Evolutionary conservation across 768 basidiomycete genomes (phyloP), one percentile per base, ranked within the genome.

Genomic region (Xerocomellus chrysenteron): DNA sequence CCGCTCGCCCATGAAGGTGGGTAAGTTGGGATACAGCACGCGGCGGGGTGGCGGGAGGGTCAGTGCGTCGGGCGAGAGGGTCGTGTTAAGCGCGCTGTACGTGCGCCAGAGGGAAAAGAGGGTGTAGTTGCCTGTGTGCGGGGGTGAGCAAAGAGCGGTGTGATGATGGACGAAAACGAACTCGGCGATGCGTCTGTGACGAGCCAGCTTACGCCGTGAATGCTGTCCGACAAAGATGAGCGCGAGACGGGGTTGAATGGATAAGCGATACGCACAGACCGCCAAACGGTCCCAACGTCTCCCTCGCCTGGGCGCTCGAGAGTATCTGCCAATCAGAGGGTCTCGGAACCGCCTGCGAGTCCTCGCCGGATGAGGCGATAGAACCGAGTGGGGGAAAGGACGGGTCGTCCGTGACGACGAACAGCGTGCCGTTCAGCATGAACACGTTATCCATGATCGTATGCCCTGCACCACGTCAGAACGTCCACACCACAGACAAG

Each of bases 401-500:
- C 6, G 79, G 78, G 56, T 85, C 76, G 67, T 93, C 86, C 5
- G 86, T 82, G 36, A 95, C 85, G 56, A 95, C 70, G 69, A 84
- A 91, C 57, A 92, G 80, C 3, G 84, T 83, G 11, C 85, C 85
- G 60, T 88, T 85, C 63, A 81, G 76, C n/a, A 89, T 72, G 64
- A 88, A 82, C n/a, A 92, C 78, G 57, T 91, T 88, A 64, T 94
- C 90, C 54, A 95, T 75, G 43, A 94, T 82, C 1, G 90, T 92
- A 73, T 86, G 91, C 4, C 94, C 94, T 94, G 61, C 36, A 41
- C 33, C 36, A 45, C 12, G 26, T 21, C 21, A 21, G 21, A 28
- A 28, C 26, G 2, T 55, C 51, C 39, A 16, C 46, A 7, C 9
- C 6, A 16, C 16, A 40, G 14, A 55, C 9, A 11, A 47, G 30